Evolutionary conservation across 345 rosid genomes (phyloP).

Genomic region (Litchi chinensis): DNA sequence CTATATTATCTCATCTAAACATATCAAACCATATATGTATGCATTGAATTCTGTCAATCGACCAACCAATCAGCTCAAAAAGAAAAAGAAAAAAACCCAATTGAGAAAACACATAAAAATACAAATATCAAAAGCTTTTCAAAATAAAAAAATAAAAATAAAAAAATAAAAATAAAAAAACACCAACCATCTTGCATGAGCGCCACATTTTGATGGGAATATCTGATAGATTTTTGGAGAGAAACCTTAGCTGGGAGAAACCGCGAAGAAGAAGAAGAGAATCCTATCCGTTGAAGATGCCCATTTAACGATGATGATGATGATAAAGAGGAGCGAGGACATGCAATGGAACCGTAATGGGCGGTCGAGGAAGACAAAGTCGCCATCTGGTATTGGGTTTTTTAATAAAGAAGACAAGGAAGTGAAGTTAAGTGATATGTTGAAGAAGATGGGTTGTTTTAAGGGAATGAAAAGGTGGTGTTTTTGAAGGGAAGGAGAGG

Average conservation of each 20-base stretch:
- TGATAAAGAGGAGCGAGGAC: conserved; percentile 30
- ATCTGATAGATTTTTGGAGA: conserved; percentile 33
- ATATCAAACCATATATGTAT: not conserved
- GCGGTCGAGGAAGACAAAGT: conserved; percentile 55
- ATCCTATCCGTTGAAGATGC: conserved; percentile 35
- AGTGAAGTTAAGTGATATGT: not conserved
- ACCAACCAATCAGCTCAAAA: not conserved
- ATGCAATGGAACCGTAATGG: conserved; percentile 35
- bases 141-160: not conserved
- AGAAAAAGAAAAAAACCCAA: not conserved
- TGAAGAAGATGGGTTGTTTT: not conserved
- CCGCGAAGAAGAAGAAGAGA: conserved; percentile 38
- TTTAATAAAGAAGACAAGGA: not conserved
- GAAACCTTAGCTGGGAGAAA: conserved; percentile 46
- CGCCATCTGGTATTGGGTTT: conserved; percentile 44
- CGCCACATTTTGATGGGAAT: conserved; percentile 37
- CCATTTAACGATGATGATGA: conserved; percentile 33
- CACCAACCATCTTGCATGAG: conserved; percentile 61
- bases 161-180: not conserved
- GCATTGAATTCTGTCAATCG: not conserved
- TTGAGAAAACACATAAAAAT: not conserved
- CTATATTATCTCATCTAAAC: not conserved
- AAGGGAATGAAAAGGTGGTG: not conserved
- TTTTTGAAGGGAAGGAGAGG: conserved; percentile 15
- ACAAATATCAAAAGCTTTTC: not conserved